Percentiles rank a stretch among this genome's conserved stretches.
Conservation (phyloP, 164 flowering plant genomes). For the Umbellularia californica region DNA sequence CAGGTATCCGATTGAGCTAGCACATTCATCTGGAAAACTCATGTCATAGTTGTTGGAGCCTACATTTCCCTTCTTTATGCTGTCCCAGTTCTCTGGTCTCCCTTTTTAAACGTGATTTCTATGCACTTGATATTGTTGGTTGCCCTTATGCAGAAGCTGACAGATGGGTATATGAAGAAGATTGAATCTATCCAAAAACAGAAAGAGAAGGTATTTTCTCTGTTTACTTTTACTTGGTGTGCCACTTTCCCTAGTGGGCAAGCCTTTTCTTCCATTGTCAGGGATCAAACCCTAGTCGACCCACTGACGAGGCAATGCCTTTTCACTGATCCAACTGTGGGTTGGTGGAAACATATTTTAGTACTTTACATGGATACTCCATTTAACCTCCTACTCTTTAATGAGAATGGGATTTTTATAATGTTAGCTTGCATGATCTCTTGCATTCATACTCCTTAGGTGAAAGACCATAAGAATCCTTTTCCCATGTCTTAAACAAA, state of each 20-base stretch:
- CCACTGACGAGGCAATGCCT: not conserved
- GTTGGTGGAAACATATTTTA: too few relatives aligned
- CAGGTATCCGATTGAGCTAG: conserved; percentile 43
- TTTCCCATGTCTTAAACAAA: too few relatives aligned
- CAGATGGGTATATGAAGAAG: conserved; percentile 90
- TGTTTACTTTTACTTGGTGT: not conserved
- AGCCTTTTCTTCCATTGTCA: not conserved
- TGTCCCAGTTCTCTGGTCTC: not conserved
- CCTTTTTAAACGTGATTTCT: not conserved
- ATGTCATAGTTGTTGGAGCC: not conserved
- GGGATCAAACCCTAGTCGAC: not conserved
- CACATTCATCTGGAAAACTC: not conserved
- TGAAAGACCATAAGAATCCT: too few relatives aligned
- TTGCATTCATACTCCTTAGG: too few relatives aligned
- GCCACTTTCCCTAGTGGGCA: not conserved
- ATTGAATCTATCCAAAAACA: conserved; percentile 71
- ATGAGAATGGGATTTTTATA: too few relatives aligned
- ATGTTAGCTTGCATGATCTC: too few relatives aligned
- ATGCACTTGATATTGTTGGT: not conserved
- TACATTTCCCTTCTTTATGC: not conserved
- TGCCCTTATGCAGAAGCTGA: conserved; percentile 58
- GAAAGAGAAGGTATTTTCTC: conserved; percentile 80
- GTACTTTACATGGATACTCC: too few relatives aligned
- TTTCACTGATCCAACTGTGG: not conserved
- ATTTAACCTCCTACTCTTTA: too few relatives aligned